A percentile compares a stretch with the other conserved stretches of the same genome.
Conservation (phyloP, 352 stramenopile species). For the Blastocystis sp. region DNA sequence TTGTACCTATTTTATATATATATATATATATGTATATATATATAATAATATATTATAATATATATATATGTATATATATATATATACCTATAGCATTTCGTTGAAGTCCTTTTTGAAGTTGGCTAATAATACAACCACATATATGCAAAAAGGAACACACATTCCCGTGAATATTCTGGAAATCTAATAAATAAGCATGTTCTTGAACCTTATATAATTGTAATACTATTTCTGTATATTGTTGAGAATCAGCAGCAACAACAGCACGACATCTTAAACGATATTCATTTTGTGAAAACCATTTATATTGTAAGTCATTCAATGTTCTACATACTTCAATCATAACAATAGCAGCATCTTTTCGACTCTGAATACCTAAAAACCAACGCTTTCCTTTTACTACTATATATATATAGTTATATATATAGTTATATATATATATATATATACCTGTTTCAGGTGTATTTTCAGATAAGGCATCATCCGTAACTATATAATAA, state of each 20-base stretch:
- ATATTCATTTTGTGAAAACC: conserved; percentile 55
- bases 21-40: no score
- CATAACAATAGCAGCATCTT: conserved; percentile 95
- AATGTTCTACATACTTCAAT: conserved; percentile 96
- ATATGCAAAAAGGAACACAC: conserved; percentile 97
- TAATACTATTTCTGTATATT: conserved; percentile 37
- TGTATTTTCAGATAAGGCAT: background rate
- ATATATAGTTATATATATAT: background rate
- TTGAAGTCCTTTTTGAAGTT: conserved; percentile 51
- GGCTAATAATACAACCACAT: conserved; percentile 90
- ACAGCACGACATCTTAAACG: conserved; percentile 6
- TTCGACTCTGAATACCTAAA: conserved; percentile 95
- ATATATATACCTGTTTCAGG: no score
- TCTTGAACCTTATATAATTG: conserved; percentile 63
- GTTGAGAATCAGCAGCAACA: background rate
- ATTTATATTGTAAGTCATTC: conserved; percentile 81
- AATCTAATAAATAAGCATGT: conserved; percentile 96
- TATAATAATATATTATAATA: no score
- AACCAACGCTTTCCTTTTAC: conserved; percentile 70
- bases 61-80: no score
- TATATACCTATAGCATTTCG: no score
- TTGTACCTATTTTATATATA: no score
- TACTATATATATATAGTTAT: background rate
- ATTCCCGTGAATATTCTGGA: conserved; percentile 79
- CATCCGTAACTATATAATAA: background rate